Base-by-base conservation (phyloP, 2,329 filamentous ascomycete genomes). In the Exophiala dermatitidis region DNA sequence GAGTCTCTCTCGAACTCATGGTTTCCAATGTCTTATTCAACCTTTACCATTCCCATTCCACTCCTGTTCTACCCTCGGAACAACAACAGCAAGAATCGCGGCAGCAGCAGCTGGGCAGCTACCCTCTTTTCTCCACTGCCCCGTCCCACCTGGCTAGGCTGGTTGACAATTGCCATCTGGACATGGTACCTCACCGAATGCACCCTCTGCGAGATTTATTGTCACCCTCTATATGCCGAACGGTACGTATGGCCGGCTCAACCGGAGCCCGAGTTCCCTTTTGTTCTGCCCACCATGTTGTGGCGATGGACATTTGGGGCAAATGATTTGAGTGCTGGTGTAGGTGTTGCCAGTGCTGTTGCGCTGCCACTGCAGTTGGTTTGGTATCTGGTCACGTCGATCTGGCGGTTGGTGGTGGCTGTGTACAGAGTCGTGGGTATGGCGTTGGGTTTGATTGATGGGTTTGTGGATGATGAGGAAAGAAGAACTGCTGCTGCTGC, bases 261-360 rank as follows among this genome's bases (percentile, higher is more conserved):
- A 41, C 72, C 72, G 19, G 68, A 79, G 56, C 80, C 80, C 0
- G 62, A 68, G 26, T 78, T 74, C 47, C 80, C 80, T 0, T 79
- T 74, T 55, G 78, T 80, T 3, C 70, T 80, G 3, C 76, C 77
- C 2, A 81, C 77, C 2, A 71, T 82, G 63, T 53, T 80, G 2
- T 77, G 66, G 66, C 71, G 72, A 28, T 74, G 72, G 72, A 51
- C 53, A 41, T 10, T 40, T 55, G n/a, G 50, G 50, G 19, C 19
- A 1, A 19, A 19, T 19, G n/a, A n/a, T n/a, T n/a, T 19, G 19
- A 2, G 19, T 19, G 19, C 1, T 19, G 19, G 19, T 19, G 19
- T 19, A 19, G 19, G 19, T 19, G 19, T 19, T 19, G 19, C 19
- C 19, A 19, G 19, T 19, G 19, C 19, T 19, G 19, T 19, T 19